Evolutionary conservation across 352 stramenopile species (phyloP), one percentile per base, ranked within the genome.

Genomic region (Achlya hypogyna): DNA sequence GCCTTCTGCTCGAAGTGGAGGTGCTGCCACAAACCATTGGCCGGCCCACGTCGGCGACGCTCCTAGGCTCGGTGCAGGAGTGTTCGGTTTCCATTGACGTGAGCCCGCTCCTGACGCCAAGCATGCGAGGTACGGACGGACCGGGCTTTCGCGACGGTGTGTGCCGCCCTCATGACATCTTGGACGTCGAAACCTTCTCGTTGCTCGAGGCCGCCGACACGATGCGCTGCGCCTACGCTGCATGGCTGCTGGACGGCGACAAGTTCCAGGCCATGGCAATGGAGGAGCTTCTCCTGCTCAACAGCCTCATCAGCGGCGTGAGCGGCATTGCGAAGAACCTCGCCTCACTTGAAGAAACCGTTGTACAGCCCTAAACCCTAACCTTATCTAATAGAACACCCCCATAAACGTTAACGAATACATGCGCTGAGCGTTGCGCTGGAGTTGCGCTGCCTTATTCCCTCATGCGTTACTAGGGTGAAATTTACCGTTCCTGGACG

Each of bases 201-300:
- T 75, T 89, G 16, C 75, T 72, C 29, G 79, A 93, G 23, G 88
- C 91, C 23, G 84, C 84, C 1, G 72, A 72, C 16, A 69, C 76
- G 42, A 90, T 93, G 82, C 89, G 90, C 58, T 72, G 78, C 51
- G 79, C 82, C 6, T 93, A 91, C 51, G 83, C 90, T 3, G 77
- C 86, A 74, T 90, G 82, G 82, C 73, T 91, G 20, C 81, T 93
- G 76, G 81, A 88, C 69, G 74, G 72, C 32, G 75, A 81, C 27
- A 80, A 82, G 10, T 93, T 80, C 70, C 78, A 91, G 59, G 77
- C 77, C 27, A 77, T 90, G 5, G 78, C 78, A 29, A 90, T 93
- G 82, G 84, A 93, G 59, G 84, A 93, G 47, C 71, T 93, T n/a
- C 69, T 93, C 32, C 72, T 93, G 43, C 76, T 93, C 32, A 93